These are phyloP conservation scores for Phytophthora pistaciae DNA, from an alignment of 352 stramenopile species.

Conservation along the genomic window DNA sequence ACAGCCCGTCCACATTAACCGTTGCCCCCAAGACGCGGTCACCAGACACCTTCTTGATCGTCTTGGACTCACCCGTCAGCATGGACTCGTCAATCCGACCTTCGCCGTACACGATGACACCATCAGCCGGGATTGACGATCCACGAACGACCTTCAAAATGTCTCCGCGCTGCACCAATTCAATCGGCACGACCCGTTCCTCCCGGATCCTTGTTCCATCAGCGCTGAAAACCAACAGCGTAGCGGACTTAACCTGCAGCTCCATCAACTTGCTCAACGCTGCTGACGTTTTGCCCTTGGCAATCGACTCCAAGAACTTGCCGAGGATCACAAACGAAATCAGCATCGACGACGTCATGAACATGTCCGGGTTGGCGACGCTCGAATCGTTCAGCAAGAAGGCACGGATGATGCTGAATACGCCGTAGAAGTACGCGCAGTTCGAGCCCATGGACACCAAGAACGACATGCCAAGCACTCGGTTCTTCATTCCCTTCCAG, in stretches of 20 bases:
- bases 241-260: constrained; percentile 95
- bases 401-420: constrained; percentile 89
- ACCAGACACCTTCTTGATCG: constrained; percentile 91
- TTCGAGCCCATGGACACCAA: constrained; percentile 97
- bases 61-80: constrained; percentile 96
- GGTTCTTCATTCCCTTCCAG: constrained; percentile 92
- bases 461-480: constrained; percentile 97
- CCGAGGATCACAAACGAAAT: constrained; percentile 98
- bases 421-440: constrained; percentile 96
- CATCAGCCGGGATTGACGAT: constrained; percentile 93
- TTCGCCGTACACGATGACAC: constrained; percentile 92
- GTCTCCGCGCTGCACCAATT: constrained; percentile 93
- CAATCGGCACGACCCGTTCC: constrained; percentile 85
- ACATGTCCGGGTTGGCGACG: constrained; percentile 90
- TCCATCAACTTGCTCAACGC: constrained; percentile 97
- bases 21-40: constrained; percentile 93
- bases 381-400: constrained; percentile 71
- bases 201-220: constrained; percentile 66
- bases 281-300: constrained; percentile 94
- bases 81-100: constrained; percentile 95
- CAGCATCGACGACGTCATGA: constrained; percentile 98
- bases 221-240: constrained; percentile 87
- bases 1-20: constrained; percentile 92
- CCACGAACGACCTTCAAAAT: constrained; percentile 95
- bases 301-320: constrained; percentile 97